Conservation (phyloP, 164 flowering plant genomes). For the Aristolochia contorta region DNA sequence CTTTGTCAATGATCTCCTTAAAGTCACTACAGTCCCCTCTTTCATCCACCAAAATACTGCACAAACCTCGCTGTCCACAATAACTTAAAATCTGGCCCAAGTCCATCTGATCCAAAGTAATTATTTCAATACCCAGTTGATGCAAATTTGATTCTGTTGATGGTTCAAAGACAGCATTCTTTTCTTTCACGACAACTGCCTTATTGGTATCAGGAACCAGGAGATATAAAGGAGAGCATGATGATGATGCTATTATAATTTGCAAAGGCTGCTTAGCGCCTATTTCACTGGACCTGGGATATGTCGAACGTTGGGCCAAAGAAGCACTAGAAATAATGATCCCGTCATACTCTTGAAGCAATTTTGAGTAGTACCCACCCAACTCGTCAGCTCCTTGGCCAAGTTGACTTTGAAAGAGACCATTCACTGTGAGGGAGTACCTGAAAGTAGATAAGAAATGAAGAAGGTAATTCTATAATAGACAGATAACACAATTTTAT, state of each 20-base stretch:
- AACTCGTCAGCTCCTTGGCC: conserved; percentile 43
- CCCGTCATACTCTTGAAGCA: conserved; percentile 72
- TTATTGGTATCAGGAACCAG: conserved; percentile 15
- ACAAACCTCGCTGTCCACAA: conserved; percentile 44
- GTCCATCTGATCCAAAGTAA: conserved; percentile 39
- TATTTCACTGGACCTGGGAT: conserved; percentile 48
- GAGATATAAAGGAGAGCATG: conserved; percentile 18
- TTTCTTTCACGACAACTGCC: conserved; percentile 37
- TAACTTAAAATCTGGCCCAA: conserved; percentile 42
- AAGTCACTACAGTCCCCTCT: conserved; percentile 31
- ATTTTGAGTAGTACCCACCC: conserved; percentile 71
- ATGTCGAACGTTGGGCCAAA: conserved; percentile 13
- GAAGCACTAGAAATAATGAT: conserved; percentile 41
- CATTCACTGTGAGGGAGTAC: conserved; percentile 69
- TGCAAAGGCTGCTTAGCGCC: conserved; percentile 68
- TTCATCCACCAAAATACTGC: conserved; percentile 64
- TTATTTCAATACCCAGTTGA: conserved; percentile 44
- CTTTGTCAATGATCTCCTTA: conserved; percentile 38
- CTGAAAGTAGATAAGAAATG: conserved; percentile 21
- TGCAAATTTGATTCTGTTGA: conserved; percentile 10
- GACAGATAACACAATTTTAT: background rate
- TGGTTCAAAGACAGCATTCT: conserved; percentile 22
- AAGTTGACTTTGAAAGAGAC: conserved; percentile 39
- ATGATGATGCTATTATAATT: conserved; percentile 32
- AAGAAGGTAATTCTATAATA: background rate